Percentiles rank a stretch among this genome's conserved stretches.
phyloP scores from a whole-genome alignment of 345 rosid genomes.

The Melastoma malabathricum region DNA sequence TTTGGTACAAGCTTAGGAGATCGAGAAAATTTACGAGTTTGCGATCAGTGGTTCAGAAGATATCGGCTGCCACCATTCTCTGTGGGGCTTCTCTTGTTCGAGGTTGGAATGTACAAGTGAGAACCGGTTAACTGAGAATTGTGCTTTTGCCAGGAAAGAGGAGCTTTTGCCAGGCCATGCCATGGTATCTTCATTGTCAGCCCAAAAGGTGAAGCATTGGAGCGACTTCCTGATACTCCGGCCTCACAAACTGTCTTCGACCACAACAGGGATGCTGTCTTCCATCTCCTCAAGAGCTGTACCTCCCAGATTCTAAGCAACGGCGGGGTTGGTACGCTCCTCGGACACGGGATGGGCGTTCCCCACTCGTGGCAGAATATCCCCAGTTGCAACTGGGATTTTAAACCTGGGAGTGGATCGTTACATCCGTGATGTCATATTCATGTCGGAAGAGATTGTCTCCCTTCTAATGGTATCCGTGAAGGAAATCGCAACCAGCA shows the following conservation, averaged over 20 bases:
- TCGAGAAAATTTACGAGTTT: conserved; percentile 87
- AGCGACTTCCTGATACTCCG: conserved; percentile 72
- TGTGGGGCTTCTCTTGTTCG: conserved; percentile 93
- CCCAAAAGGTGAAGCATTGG: conserved; percentile 96
- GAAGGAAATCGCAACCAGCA: conserved; percentile 52
- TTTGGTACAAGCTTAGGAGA: conserved; percentile 97
- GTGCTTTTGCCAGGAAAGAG: too few relatives aligned
- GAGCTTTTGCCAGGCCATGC: too few relatives aligned
- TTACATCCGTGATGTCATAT: conserved; percentile 56
- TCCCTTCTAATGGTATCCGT: conserved; percentile 72
- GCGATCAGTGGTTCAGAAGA: conserved; percentile 71
- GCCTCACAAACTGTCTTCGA: conserved; percentile 87
- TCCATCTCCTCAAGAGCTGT: conserved; percentile 77
- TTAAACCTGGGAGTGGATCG: conserved; percentile 68
- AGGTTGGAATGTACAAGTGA: conserved; percentile 94
- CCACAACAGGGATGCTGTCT: conserved; percentile 80
- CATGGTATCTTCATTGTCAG: conserved; percentile 69
- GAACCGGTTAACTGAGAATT: too few relatives aligned
- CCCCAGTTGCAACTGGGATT: conserved; percentile 89
- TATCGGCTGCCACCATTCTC: conserved; percentile 75
- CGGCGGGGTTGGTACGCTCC: conserved; percentile 88
- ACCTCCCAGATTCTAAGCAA: conserved; percentile 44
- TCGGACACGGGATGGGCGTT: conserved; percentile 76
- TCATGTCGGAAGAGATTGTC: conserved; percentile 70
- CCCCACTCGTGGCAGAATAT: conserved; percentile 65